Evolutionary conservation across 1,139 yeast genomes (phyloP).

Genomic region (Pichia terricola): DNA sequence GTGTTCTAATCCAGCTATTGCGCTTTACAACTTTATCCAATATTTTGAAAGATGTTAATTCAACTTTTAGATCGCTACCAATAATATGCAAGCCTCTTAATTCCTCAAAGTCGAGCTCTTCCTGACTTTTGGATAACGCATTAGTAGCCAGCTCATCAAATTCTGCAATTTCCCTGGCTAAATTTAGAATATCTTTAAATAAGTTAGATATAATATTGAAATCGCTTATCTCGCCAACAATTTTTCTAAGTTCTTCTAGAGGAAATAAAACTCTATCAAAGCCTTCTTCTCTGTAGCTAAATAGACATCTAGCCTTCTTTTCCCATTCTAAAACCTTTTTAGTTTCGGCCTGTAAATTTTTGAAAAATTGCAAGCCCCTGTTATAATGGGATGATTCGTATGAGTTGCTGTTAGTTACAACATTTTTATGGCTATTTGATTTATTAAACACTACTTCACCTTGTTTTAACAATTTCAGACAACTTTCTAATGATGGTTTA

Average conservation of each 20-base stretch:
- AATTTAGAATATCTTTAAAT: constrained; percentile 47
- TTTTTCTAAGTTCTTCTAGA: constrained; percentile 19
- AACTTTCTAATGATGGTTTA: too few species aligned
- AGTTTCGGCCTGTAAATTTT: constrained; percentile 33
- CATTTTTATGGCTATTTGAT: neutral
- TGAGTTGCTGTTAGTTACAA: too few species aligned
- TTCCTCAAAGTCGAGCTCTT: constrained; percentile 28
- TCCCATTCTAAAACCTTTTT: constrained; percentile 41
- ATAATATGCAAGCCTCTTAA: constrained; percentile 32
- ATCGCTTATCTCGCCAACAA: constrained; percentile 40
- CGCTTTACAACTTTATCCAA: constrained; percentile 41
- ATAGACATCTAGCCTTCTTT: constrained; percentile 45
- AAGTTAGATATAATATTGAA: constrained; percentile 49
- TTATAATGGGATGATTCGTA: constrained; percentile 2
- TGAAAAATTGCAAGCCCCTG: constrained; percentile 21
- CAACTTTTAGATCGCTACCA: constrained; percentile 54
- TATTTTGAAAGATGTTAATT: constrained; percentile 40
- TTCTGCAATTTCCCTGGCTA: constrained; percentile 43
- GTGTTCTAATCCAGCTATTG: constrained; percentile 36
- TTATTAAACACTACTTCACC: constrained; percentile 42
- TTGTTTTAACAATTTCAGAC: constrained; percentile 25
- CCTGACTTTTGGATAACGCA: constrained; percentile 4
- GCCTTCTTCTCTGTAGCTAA: constrained; percentile 42
- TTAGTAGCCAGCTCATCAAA: constrained; percentile 39
- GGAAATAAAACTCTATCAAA: constrained; percentile 9